Base-by-base conservation (phyloP, 2,329 filamentous ascomycete genomes). In the Didymellaceae sp. region DNA sequence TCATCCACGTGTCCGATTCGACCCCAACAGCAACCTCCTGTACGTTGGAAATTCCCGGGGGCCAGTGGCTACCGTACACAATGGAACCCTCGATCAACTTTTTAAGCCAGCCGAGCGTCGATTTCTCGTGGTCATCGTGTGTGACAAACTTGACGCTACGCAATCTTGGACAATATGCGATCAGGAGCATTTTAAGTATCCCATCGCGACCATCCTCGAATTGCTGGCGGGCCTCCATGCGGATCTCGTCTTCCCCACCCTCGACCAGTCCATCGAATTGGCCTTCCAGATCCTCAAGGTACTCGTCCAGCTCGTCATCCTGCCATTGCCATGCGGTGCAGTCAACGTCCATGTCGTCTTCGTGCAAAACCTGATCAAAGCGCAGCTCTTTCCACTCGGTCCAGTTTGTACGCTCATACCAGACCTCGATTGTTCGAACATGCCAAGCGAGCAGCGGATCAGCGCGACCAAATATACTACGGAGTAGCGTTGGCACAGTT, bases 401-500 rank as follows among this genome's bases (percentile, higher is more conserved):
- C 55, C 55, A 58, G 30, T 33, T 47, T 7, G 5, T 45, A 10
- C 55, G 53, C 32, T 56, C 55, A 22, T 49, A 43, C 53, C 55
- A 56, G 18, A 58, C 13, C 49, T 58, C 55, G 6, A 56, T 13
- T 7, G 40, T 52, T 10, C 49, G 53, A 39, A 56, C 53, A 45
- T 56, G 53, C 54, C 56, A 59, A 24, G 50, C 54, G 3, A 16
- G 20, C 0, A 59, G 34, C 13, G 50, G 54, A n/a, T 59, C 56
- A 16, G 32, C 41, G 6, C 44, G 51, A 16, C 46, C 44, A 11
- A 43, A 52, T 11, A 35, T 32, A 18, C 56, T 59, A 10, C 56
- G 53, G 20, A 59, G 35, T 17, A 59, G 28, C 10, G 44, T 52
- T 33, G 51, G 50, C 13, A 54, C 28, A 7, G 56, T 54, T 6